Base-by-base conservation (phyloP, 2,329 filamentous ascomycete genomes). In the Claviceps purpurea region DNA sequence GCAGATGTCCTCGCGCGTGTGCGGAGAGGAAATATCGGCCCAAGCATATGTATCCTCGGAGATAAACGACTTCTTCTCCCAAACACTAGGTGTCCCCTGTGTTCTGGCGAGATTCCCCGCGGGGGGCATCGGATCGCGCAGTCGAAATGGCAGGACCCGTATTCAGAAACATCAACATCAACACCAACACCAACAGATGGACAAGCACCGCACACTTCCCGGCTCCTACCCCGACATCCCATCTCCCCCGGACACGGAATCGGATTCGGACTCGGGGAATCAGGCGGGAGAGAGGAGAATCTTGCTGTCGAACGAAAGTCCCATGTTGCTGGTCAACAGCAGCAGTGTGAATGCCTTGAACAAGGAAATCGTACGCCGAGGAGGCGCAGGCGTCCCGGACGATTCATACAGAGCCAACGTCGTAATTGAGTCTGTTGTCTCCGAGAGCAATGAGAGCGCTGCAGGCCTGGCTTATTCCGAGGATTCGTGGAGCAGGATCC, bases 371-470 rank as follows among this genome's bases (percentile, higher is more conserved):
- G 75, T 70, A 50, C 66, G 69, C 4, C 73, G 70, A n/a, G 78
- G 78, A 20, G 79, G 80, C n/a, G 81, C 76, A 56, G 73, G 78
- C 0, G 82, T 89, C 3, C 74, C 81, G 22, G 78, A 85, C 3
- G 80, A 85, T 41, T 83, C 88, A 1, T 98, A 97, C 65, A 81
- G 93, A 48, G 89, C 89, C 30, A 98, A 98, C 60, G 82, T 98
- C 50, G 78, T 95, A 8, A 70, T 97, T 40, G 61, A 60, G 34
- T 5, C 37, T 52, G 53, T 78, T 70, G n/a, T 62, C 65, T n/a
- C n/a, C 10, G 10, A 34, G 30, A 13, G 24, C n/a, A 16, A 11
- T 49, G 53, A 8, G 38, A 53, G 1, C 62, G 64, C 5, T 72
- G 77, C 7, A 53, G 66, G 75, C 26, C 74, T 61, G 16, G 65